Evolutionary conservation across 768 basidiomycete genomes (phyloP).

Genomic region (Lanmaoa rubissima): DNA sequence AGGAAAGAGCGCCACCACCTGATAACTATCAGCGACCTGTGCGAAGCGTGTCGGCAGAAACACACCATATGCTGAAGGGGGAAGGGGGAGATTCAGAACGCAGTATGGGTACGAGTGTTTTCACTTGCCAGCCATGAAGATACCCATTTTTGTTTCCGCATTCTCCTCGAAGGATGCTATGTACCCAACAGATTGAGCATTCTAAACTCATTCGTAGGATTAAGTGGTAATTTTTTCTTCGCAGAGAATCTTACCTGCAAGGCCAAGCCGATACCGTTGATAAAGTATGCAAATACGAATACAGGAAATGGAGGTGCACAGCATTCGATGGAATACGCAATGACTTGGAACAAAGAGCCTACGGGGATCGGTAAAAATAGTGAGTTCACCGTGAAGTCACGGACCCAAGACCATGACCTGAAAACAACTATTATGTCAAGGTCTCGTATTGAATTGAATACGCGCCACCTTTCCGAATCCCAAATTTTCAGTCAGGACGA

Average conservation of each 20-base stretch:
- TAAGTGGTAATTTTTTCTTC: not conserved
- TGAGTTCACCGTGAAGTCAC: not conserved
- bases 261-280: constrained; percentile 52
- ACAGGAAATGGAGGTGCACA: constrained; percentile 63
- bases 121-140: constrained; percentile 49
- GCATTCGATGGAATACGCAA: constrained; percentile 53
- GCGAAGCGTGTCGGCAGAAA: not conserved
- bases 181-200: constrained; percentile 72
- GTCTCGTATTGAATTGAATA: not conserved
- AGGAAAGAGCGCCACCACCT: constrained; percentile 49
- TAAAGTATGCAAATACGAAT: constrained; percentile 47
- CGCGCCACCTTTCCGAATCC: constrained; percentile 42
- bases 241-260: constrained; percentile 36
- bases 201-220: constrained; percentile 35
- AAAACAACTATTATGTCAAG: not conserved
- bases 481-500: constrained; percentile 42
- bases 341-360: constrained; percentile 53
- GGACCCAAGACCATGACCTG: constrained; percentile 42
- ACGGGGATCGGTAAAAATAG: not conserved
- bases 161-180: constrained; percentile 59
- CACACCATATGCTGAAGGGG: constrained; percentile 13
- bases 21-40: not conserved
- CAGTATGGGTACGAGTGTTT: not conserved
- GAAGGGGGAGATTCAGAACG: not conserved
- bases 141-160: constrained; percentile 62